These are phyloP conservation scores for Dactylellina leptospora DNA, from an alignment of 2,329 filamentous ascomycete genomes.

Conservation along the genomic window DNA sequence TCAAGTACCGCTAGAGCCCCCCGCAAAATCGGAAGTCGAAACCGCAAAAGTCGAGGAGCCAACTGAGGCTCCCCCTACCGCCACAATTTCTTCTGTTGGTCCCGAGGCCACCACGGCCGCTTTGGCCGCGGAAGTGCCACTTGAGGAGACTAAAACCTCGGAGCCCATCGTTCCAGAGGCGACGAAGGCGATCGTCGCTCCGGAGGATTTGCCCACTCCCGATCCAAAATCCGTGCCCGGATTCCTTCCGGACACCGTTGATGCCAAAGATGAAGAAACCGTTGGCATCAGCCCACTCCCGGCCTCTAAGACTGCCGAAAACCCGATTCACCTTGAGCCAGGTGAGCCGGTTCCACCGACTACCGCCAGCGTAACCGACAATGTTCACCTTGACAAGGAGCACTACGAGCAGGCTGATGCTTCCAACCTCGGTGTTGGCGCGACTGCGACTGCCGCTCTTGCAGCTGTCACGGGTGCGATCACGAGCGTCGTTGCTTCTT, in stretches of 20 bases:
- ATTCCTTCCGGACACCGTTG: slow-evolving; percentile 68
- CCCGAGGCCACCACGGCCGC: slow-evolving; percentile 76
- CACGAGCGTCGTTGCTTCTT: neutral
- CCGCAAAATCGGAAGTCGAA: slow-evolving; percentile 58
- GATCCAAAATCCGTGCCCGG: slow-evolving; percentile 67
- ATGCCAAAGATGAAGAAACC: slow-evolving; percentile 63
- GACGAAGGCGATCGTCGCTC: slow-evolving; percentile 72
- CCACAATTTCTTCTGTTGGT: slow-evolving; percentile 72
- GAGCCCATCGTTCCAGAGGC: slow-evolving; percentile 66
- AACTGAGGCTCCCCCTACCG: slow-evolving; percentile 46
- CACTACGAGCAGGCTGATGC: slow-evolving; percentile 85
- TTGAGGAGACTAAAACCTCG: slow-evolving; percentile 64
- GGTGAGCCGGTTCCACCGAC: slow-evolving; percentile 80
- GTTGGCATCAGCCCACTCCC: slow-evolving; percentile 71
- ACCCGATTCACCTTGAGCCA: slow-evolving; percentile 80
- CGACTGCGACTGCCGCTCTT: slow-evolving; percentile 32
- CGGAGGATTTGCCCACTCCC: slow-evolving; percentile 51
- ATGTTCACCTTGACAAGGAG: slow-evolving; percentile 80
- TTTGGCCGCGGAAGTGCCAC: slow-evolving; percentile 73
- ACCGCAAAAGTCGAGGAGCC: slow-evolving; percentile 55
- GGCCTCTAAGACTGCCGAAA: slow-evolving; percentile 72
- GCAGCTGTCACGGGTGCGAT: slow-evolving; percentile 43
- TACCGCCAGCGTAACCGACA: slow-evolving; percentile 71
- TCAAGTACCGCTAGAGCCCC: slow-evolving; percentile 70
- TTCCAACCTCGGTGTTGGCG: slow-evolving; percentile 63